Evolutionary conservation across 805 yeast genomes (phyloP).

Genomic region (Cyberlindnera sargentensis): DNA sequence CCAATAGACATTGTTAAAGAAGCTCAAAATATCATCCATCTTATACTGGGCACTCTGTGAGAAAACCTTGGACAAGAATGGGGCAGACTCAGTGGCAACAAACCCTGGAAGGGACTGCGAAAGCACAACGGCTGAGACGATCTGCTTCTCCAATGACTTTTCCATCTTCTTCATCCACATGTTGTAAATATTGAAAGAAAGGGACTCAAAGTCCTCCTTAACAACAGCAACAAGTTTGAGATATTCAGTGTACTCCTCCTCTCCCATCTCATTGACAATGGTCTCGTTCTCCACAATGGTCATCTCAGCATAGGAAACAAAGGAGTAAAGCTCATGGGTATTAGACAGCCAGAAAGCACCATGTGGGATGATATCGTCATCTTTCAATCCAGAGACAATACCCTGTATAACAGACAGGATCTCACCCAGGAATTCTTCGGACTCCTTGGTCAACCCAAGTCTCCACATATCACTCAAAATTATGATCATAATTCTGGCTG

Average conservation of each 20-base stretch:
- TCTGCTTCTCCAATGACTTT: slow-evolving; percentile 82
- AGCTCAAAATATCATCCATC: slow-evolving; percentile 90
- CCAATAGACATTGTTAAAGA: slow-evolving; percentile 87
- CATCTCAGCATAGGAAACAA: slow-evolving; percentile 88
- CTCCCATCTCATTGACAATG: slow-evolving; percentile 77
- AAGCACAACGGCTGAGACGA: slow-evolving; percentile 89
- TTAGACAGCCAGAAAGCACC: slow-evolving; percentile 98
- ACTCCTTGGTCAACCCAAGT: slow-evolving; percentile 84
- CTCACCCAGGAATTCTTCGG: slow-evolving; percentile 86
- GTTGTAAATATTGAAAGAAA: slow-evolving; percentile 89
- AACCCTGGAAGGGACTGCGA: slow-evolving; percentile 96
- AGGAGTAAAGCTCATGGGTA: slow-evolving; percentile 90
- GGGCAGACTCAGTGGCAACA: slow-evolving; percentile 72
- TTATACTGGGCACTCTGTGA: slow-evolving; percentile 64
- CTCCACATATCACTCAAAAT: slow-evolving; percentile 98
- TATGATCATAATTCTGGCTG: slow-evolving; percentile 89
- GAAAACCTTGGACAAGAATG: slow-evolving; percentile 79
- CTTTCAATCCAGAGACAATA: slow-evolving; percentile 70
- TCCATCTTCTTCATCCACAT: slow-evolving; percentile 97
- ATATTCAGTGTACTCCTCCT: slow-evolving; percentile 84
- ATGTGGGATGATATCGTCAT: slow-evolving; percentile 80
- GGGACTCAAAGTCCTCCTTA: slow-evolving; percentile 87
- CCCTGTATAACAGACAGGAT: slow-evolving; percentile 82
- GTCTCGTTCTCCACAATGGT: slow-evolving; percentile 84
- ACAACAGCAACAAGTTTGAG: slow-evolving; percentile 83